These are phyloP conservation scores for Ochetophila trinervis DNA, from an alignment of 306 rosid genomes.

Conservation along the genomic window DNA sequence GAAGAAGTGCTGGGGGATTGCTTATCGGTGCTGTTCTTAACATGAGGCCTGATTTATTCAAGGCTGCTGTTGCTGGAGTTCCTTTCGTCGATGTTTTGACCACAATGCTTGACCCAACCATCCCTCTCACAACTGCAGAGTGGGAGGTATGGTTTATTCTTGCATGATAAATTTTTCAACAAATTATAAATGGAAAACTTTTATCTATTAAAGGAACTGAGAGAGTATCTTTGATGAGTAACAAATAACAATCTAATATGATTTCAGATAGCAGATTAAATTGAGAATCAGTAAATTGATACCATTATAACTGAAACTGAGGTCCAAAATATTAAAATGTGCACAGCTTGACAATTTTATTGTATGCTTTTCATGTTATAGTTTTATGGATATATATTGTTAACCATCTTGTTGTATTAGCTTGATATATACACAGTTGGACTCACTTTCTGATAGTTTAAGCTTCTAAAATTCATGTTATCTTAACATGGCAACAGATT, in stretches of 20 bases:
- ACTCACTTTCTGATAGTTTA: too few relatives aligned
- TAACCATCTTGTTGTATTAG: too few relatives aligned
- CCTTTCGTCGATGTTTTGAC: slow-evolving; percentile 97
- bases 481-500: too few relatives aligned
- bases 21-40: slow-evolving; percentile 92
- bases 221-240: too few relatives aligned
- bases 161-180: not conserved
- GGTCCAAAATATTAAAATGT: not conserved
- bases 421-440: too few relatives aligned
- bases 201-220: too few relatives aligned
- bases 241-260: too few relatives aligned
- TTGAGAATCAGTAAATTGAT: not conserved
- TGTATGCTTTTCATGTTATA: too few relatives aligned
- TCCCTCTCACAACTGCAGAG: slow-evolving; percentile 94
- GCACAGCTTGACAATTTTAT: too few relatives aligned
- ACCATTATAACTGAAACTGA: not conserved
- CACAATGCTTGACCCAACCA: slow-evolving; percentile 94
- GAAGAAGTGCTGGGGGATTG: slow-evolving; percentile 97
- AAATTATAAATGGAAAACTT: not conserved
- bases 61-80: slow-evolving; percentile 86
- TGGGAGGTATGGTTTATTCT: slow-evolving; percentile 69
- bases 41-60: slow-evolving; percentile 97
- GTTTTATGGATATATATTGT: too few relatives aligned
- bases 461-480: too few relatives aligned
- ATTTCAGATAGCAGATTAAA: too few relatives aligned